Percentiles rank a stretch among this genome's conserved stretches.
Evolutionary conservation across 2,329 filamentous ascomycete species (phyloP).

Genomic region (Fusarium brevicatenulatum): DNA sequence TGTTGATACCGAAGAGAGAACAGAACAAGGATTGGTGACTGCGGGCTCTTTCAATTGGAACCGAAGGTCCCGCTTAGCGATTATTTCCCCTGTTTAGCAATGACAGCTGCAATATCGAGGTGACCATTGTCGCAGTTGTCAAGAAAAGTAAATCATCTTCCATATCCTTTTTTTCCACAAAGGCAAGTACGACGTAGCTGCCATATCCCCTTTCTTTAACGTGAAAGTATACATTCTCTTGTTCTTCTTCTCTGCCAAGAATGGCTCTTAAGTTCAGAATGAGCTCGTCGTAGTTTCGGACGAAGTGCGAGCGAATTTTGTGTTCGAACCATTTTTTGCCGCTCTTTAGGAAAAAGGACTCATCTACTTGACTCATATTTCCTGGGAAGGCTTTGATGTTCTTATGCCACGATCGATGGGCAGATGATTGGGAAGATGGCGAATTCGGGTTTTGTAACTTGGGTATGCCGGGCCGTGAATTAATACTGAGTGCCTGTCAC

Average conservation of each 20-base stretch:
- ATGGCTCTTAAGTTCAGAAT: background rate
- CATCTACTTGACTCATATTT: background rate
- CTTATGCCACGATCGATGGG: background rate
- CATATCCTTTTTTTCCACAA: background rate
- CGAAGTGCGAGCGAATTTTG: accelerated
- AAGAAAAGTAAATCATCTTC: background rate
- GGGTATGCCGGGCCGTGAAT: background rate
- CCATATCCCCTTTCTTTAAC: accelerated
- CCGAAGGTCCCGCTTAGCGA: accelerated
- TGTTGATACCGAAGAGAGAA: background rate
- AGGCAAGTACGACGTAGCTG: accelerated
- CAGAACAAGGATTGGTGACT: accelerated
- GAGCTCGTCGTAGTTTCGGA: background rate
- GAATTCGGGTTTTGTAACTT: background rate
- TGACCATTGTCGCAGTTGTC: background rate
- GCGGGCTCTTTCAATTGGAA: accelerated
- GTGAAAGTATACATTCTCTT: background rate
- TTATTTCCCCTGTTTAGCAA: accelerated
- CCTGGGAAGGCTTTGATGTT: background rate
- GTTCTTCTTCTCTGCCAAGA: too few relatives aligned
- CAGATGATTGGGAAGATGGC: background rate
- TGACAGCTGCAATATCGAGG: background rate
- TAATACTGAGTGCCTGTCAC: background rate
- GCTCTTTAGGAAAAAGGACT: background rate
- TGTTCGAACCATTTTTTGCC: background rate